These are phyloP conservation scores for Cryptococcus wingfieldii DNA, from an alignment of 1,284 basidiomycete species.

Conservation along the genomic window DNA sequence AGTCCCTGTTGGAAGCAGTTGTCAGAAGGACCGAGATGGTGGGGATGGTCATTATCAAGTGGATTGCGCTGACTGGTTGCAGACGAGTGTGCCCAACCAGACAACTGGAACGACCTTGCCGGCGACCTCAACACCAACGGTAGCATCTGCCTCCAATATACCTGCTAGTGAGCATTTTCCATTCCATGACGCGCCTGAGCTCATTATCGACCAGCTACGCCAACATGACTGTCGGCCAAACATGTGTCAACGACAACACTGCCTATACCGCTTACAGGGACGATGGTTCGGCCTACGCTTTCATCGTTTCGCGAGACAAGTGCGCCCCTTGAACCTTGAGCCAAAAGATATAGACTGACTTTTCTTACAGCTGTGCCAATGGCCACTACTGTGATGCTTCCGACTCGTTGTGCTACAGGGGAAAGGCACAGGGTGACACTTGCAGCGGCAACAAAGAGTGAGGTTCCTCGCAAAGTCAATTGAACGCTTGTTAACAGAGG, in stretches of 20 bases:
- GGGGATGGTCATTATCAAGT: slow-evolving; percentile 20
- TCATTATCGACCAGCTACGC: slow-evolving; percentile 57
- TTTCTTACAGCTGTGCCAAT: slow-evolving; percentile 38
- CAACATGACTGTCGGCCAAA: slow-evolving; percentile 61
- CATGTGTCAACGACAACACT: slow-evolving; percentile 72
- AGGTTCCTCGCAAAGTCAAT: slow-evolving; percentile 20
- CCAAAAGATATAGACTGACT: not conserved
- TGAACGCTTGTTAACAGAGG: not conserved
- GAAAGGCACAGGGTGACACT: slow-evolving; percentile 56
- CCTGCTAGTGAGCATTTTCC: slow-evolving; percentile 63
- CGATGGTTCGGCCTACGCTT: slow-evolving; percentile 57
- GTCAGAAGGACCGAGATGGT: slow-evolving; percentile 87
- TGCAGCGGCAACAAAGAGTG: slow-evolving; percentile 80
- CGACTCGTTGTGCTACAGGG: slow-evolving; percentile 58
- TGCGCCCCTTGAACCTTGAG: slow-evolving; percentile 18
- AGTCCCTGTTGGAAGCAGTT: slow-evolving; percentile 61
- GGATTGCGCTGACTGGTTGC: not conserved
- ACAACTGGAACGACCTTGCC: slow-evolving; percentile 60
- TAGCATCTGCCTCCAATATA: slow-evolving; percentile 71
- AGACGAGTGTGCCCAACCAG: slow-evolving; percentile 72
- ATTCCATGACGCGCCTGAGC: not conserved
- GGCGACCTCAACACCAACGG: slow-evolving; percentile 73
- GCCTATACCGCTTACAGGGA: slow-evolving; percentile 63
- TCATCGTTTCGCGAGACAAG: slow-evolving; percentile 70
- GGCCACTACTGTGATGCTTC: slow-evolving; percentile 71